Conservation (phyloP, 768 basidiomycete genomes). For the Cubamyces lactineus region DNA sequence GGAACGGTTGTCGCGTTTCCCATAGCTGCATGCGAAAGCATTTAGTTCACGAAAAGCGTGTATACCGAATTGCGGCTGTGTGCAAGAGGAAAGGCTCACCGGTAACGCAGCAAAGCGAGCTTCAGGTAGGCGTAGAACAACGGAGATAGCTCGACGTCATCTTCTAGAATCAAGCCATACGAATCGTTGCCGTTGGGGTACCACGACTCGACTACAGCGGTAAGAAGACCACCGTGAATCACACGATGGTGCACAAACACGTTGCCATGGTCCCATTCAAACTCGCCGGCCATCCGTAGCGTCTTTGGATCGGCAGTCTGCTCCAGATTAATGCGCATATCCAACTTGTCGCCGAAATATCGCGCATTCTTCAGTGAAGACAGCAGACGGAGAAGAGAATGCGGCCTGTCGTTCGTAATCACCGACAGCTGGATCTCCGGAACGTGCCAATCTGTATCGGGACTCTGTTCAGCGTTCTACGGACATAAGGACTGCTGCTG, state of each 20-base stretch:
- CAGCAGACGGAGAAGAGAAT: constrained; percentile 69
- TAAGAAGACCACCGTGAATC: constrained; percentile 76
- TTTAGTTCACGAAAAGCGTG: neutral
- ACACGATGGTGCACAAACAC: constrained; percentile 71
- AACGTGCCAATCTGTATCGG: constrained; percentile 66
- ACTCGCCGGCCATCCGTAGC: constrained; percentile 48
- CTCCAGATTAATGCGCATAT: constrained; percentile 73
- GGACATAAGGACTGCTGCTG: constrained; percentile 6
- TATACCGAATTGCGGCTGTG: too few species aligned
- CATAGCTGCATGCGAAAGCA: constrained; percentile 52
- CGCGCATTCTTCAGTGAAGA: constrained; percentile 57
- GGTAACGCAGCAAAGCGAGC: constrained; percentile 75
- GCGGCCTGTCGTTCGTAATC: constrained; percentile 77
- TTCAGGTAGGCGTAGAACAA: constrained; percentile 87
- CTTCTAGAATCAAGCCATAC: constrained; percentile 82
- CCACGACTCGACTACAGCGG: constrained; percentile 90
- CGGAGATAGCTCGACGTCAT: constrained; percentile 85
- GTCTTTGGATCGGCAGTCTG: constrained; percentile 72
- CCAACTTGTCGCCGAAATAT: constrained; percentile 71
- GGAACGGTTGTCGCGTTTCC: constrained; percentile 42
- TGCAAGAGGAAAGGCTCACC: constrained; percentile 35
- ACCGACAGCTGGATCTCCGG: constrained; percentile 72
- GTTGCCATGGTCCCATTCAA: constrained; percentile 64
- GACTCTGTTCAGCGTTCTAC: constrained; percentile 20
- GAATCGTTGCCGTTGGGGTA: constrained; percentile 74